Conservation (phyloP, 805 yeast species). For the Starmera quercuum region DNA sequence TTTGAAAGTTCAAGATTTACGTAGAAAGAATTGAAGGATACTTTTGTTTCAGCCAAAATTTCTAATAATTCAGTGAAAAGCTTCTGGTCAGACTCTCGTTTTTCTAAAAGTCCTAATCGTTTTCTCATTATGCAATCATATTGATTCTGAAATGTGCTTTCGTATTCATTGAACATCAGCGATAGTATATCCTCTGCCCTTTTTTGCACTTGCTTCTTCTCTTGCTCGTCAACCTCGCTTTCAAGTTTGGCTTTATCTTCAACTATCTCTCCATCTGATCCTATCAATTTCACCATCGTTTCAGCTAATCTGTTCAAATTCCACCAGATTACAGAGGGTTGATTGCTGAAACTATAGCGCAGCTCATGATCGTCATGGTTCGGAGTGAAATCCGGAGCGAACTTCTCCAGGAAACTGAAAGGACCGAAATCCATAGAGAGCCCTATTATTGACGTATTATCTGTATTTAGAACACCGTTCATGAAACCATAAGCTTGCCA, state of each 20-base stretch:
- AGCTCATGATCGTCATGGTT: constrained; percentile 74
- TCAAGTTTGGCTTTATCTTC: no score
- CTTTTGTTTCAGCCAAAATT: constrained; percentile 48
- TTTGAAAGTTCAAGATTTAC: constrained; percentile 47
- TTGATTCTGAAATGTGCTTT: constrained; percentile 48
- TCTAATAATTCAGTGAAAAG: constrained; percentile 36
- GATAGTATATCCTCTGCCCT: constrained; percentile 28
- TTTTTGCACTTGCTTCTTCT: no score
- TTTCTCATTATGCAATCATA: constrained; percentile 51
- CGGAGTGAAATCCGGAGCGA: constrained; percentile 76
- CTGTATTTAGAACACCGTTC: constrained; percentile 93
- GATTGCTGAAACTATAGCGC: constrained; percentile 75
- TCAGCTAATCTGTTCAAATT: constrained; percentile 82
- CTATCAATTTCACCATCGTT: constrained; percentile 71
- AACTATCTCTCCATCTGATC: constrained; percentile 52
- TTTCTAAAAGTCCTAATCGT: constrained; percentile 58
- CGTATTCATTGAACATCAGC: constrained; percentile 37
- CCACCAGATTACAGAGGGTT: constrained; percentile 91
- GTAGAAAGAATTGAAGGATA: constrained; percentile 81
- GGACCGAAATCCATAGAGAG: constrained; percentile 93
- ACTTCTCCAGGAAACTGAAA: constrained; percentile 81
- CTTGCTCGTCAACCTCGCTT: no score
- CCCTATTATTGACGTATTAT: constrained; percentile 86
- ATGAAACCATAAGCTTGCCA: constrained; percentile 92
- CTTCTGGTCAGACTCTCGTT: constrained; percentile 31